phyloP scores from a whole-genome alignment of 2,329 filamentous ascomycete species.

The Exserohilum rostratum region DNA sequence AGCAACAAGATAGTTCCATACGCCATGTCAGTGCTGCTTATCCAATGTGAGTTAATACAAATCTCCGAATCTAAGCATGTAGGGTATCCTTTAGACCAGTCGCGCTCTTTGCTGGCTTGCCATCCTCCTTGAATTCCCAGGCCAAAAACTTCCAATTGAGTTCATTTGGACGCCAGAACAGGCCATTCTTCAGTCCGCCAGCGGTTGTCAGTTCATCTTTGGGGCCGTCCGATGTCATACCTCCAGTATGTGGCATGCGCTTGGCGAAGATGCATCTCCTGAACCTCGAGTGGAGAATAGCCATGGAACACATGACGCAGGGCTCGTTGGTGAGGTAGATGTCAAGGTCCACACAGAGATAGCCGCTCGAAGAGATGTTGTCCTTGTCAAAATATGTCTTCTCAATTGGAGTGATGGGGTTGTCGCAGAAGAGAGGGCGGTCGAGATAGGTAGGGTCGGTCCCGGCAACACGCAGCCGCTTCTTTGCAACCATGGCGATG shows the following conservation, averaged over 20 bases:
- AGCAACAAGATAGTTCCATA: conserved; percentile 24
- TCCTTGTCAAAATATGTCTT: conserved; percentile 62
- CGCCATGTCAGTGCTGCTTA: conserved; percentile 30
- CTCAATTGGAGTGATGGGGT: conserved; percentile 72
- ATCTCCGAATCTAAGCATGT: conserved; percentile 35
- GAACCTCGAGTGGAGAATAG: conserved; percentile 91
- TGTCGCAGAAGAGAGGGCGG: conserved; percentile 66
- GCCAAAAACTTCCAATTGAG: conserved; percentile 85
- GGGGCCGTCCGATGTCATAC: conserved; percentile 72
- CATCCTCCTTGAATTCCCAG: conserved; percentile 69
- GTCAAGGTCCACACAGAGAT: conserved; percentile 91
- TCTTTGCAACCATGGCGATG: conserved; percentile 79
- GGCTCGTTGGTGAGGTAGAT: conserved; percentile 95
- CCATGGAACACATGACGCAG: conserved; percentile 97
- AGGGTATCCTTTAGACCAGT: conserved; percentile 31
- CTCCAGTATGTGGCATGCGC: conserved; percentile 80
- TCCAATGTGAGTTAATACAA: conserved; percentile 24
- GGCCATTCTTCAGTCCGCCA: conserved; percentile 59
- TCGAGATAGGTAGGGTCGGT: conserved; percentile 34
- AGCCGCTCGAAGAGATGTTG: conserved; percentile 76
- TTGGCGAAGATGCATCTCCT: conserved; percentile 80
- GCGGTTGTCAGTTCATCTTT: conserved; percentile 18
- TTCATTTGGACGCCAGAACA: conserved; percentile 72
- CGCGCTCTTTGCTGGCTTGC: conserved; percentile 10
- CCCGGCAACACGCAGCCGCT: conserved; percentile 52